phyloP scores from a whole-genome alignment of 805 yeast genomes.

The Zygoascus biomembranicola region DNA sequence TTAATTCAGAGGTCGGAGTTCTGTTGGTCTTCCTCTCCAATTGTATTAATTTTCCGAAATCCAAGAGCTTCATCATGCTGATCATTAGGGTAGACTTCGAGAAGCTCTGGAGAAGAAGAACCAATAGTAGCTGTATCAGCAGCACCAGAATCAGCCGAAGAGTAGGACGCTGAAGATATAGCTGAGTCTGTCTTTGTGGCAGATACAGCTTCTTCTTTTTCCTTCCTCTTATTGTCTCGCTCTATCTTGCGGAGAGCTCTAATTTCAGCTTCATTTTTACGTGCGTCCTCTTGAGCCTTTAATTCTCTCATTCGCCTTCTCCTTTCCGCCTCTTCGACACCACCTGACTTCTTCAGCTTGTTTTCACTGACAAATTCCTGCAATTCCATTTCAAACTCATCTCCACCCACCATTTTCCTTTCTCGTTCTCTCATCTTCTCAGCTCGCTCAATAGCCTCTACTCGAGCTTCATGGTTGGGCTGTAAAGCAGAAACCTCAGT shows the following conservation, averaged over 20 bases:
- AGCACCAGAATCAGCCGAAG: background rate
- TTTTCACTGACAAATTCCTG: slow-evolving; percentile 76
- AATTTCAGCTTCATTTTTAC: slow-evolving; percentile 23
- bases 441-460: slow-evolving; percentile 84
- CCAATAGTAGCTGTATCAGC: background rate
- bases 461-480: slow-evolving; percentile 78
- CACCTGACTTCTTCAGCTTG: slow-evolving; percentile 75
- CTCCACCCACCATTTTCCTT: slow-evolving; percentile 42
- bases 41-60: background rate
- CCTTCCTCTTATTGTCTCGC: slow-evolving; percentile 13
- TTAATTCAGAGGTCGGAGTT: too few relatives aligned
- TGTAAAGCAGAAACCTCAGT: slow-evolving; percentile 67
- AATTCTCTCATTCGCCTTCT: slow-evolving; percentile 58
- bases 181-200: background rate
- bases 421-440: slow-evolving; percentile 73
- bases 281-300: slow-evolving; percentile 48
- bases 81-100: background rate
- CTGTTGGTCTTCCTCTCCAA: background rate
- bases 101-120: slow-evolving; percentile 1
- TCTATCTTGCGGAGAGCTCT: slow-evolving; percentile 10
- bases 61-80: background rate
- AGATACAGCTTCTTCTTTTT: slow-evolving; percentile 5
- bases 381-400: slow-evolving; percentile 76
- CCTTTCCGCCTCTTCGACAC: slow-evolving; percentile 79
- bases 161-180: background rate